Base-by-base conservation (phyloP, 176 grass and related monocot genomes). In the Cymbopogon citratus region DNA sequence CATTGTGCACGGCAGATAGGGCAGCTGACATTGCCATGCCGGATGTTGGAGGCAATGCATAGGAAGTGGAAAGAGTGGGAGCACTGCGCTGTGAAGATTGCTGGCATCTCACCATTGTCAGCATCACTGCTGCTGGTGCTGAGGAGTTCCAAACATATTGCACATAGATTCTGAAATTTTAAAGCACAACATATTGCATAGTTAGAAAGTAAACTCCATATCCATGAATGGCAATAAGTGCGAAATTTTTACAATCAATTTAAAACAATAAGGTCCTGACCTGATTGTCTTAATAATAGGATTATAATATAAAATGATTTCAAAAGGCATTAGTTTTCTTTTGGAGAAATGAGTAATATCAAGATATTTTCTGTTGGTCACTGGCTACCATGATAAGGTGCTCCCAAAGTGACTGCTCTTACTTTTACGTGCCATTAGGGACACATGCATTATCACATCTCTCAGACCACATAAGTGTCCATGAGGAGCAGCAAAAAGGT, bases 1-100 rank as follows among this genome's bases (percentile, higher is more conserved):
- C 95, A 98, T 64, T 91, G 86, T 16, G 92, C 95, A 35, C 92
- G 95, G 46, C 95, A 98, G 87, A 98, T 91, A 9, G 95, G 95
- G 61, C 95, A 98, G 26, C 92, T 93, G 1, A 93, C 60, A 43
- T 91, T 98, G 81, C 95, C 95, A 0, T 98, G 92, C 7, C 95
- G 87, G 62, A 98, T 90, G 51, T 98, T 98, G 40, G 95, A 98
- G 48, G 90, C 90, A 0, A 98, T 98, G 90, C 95, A 98, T 51
- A 80, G 12, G 27, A 91, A 98, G 86, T 98, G 95, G 68, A 98
- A 98, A 13, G 90, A 85, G 25, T 98, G 95, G 35, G 82, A 91
- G 73, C 95, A 98, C 24, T 98, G 88, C 0, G 95, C 92, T 41
- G 91, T 89, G 76, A 91, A 98, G 74, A 94, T 84, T 63, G 87